These are phyloP conservation scores for Naganishia onofrii DNA, from an alignment of 768 basidiomycete genomes.

Conservation along the genomic window DNA sequence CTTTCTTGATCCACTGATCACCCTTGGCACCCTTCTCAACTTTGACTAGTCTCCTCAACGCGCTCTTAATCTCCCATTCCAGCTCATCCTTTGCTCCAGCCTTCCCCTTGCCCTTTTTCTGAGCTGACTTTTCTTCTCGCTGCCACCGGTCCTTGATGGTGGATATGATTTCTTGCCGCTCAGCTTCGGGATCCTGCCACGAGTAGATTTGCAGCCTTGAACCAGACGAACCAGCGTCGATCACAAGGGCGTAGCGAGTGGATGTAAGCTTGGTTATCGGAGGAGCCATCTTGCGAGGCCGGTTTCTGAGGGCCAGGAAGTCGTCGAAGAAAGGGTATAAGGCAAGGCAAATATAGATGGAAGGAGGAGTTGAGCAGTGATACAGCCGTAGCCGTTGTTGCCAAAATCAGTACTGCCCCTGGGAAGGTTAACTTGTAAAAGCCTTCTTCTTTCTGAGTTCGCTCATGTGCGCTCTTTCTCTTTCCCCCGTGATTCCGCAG, in stretches of 20 bases:
- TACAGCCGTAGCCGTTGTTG: background rate
- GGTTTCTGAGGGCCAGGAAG: background rate
- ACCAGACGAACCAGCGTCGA: slow-evolving; percentile 97
- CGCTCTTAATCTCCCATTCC: slow-evolving; percentile 51
- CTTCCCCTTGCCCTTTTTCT: slow-evolving; percentile 54
- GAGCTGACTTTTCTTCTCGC: slow-evolving; percentile 48
- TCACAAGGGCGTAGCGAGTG: slow-evolving; percentile 62
- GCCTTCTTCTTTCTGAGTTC: background rate
- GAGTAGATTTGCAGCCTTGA: slow-evolving; percentile 95
- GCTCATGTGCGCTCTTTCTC: background rate
- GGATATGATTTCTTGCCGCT: slow-evolving; percentile 58
- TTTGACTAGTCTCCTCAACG: slow-evolving; percentile 61
- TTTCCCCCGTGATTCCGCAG: background rate
- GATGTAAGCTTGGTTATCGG: slow-evolving; percentile 38
- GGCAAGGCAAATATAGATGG: background rate
- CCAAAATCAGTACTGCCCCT: background rate
- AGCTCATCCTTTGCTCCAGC: slow-evolving; percentile 48
- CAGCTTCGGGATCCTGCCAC: slow-evolving; percentile 77
- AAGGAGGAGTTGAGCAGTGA: background rate
- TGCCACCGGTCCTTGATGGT: slow-evolving; percentile 60
- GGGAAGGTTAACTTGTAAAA: background rate
- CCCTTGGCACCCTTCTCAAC: slow-evolving; percentile 89
- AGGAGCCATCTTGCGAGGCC: slow-evolving; percentile 39
- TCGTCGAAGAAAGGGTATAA: background rate
- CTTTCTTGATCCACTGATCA: slow-evolving; percentile 84